Base-by-base conservation (phyloP, 163 green algal genomes). In the Volvox carteri region DNA sequence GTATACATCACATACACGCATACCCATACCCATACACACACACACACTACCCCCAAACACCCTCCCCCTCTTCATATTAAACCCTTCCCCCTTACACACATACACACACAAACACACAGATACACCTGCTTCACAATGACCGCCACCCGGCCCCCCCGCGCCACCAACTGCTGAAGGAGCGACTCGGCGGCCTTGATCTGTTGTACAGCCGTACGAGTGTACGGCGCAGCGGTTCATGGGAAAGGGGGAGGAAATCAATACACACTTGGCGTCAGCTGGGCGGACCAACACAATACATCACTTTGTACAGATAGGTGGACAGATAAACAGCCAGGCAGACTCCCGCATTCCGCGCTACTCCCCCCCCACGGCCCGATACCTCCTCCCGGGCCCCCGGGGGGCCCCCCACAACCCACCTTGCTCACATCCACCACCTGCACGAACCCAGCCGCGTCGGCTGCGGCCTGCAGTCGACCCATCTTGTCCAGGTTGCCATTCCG, bases 141-240 rank as follows among this genome's bases (percentile, higher is more conserved):
- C 6, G 60, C 79, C 60, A 62, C 39, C 4, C 79, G 79, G 62
- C 79, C 42, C 39, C 62, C 60, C 4, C 33, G 60, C 21, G 25
- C 79, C 79, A 56, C 44, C 50, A 95, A 70, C 19, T 52, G 50
- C 19, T 90, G 30, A 52, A 97, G 67, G 14, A 96, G 68, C 30
- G 56, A 67, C 46, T 91, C 48, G 1, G 95, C 94, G 4, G 92
- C 94, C 8, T 60, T 86, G 16, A 97, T 85, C 90, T 95, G 95
- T 56, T 85, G 77, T 72, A 72, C 60, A 65, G 54, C 7, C 19
- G 54, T 30, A 11, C 28, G 5, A 12, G 25, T 65, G 28, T 12
- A 25, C 2, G 54, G 8, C 5, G 54, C 19, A 65, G 28, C 54
- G 54, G 54, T 12, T 23, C 19, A 8, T 65, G 4, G 54, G 54